Evolutionary conservation across 2,329 filamentous ascomycete species (phyloP).

Genomic region (Colletotrichum sp.): DNA sequence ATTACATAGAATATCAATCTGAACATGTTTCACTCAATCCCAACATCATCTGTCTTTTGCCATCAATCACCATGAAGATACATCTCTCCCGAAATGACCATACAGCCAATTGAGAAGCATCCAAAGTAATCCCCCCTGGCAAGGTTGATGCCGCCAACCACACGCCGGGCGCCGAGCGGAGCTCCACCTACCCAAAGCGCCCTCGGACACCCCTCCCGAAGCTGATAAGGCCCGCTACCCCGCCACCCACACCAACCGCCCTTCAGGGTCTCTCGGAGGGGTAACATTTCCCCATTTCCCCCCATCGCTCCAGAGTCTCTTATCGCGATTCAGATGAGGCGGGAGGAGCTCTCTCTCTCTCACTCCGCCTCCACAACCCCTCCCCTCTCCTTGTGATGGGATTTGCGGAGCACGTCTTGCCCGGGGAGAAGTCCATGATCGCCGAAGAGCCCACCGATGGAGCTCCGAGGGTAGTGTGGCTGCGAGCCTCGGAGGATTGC

Average conservation of each 20-base stretch:
- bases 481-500: neutral
- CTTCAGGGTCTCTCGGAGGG: neutral
- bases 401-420: neutral
- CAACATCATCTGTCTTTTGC: no score
- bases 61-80: neutral
- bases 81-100: no score
- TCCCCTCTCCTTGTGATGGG: neutral
- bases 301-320: neutral
- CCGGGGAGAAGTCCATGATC: neutral
- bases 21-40: neutral
- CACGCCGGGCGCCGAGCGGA: neutral
- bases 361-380: slow-evolving; percentile 9
- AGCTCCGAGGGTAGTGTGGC: neutral
- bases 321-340: neutral
- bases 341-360: neutral
- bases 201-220: slow-evolving; percentile 14
- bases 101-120: neutral
- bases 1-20: neutral
- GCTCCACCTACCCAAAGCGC: neutral
- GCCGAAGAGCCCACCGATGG: slow-evolving; percentile 1
- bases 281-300: neutral
- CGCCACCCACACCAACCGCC: neutral
- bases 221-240: slow-evolving; percentile 1
- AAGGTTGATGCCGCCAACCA: neutral
- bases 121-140: neutral